Conservation (phyloP, 768 basidiomycete genomes). For the Hygrocybe punicea region DNA sequence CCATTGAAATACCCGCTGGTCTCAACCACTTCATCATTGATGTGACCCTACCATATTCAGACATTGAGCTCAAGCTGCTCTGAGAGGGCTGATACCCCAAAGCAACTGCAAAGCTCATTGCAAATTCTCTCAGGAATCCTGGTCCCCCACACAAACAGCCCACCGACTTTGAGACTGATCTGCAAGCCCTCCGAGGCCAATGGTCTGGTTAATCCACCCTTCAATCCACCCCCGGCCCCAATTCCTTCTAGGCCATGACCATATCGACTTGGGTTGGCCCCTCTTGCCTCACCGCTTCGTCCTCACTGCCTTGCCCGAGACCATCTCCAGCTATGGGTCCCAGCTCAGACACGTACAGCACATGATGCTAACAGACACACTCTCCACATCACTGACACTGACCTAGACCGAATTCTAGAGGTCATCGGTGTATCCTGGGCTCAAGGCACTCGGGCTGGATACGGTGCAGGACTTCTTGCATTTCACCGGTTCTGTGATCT, state of each 20-base stretch:
- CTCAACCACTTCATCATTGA: conserved; percentile 26
- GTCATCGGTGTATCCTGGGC: conserved; percentile 30
- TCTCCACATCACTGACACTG: conserved; percentile 22
- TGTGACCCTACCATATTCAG: conserved; percentile 8
- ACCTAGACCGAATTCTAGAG: conserved; percentile 21
- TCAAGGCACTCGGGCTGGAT: conserved; percentile 30
- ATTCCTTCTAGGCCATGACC: neutral
- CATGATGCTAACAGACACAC: neutral
- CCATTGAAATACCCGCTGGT: conserved; percentile 25
- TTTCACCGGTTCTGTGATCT: conserved; percentile 43
- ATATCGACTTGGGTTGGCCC: conserved; percentile 13
- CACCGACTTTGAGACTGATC: neutral
- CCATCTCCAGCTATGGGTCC: conserved; percentile 25
- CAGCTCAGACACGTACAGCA: neutral
- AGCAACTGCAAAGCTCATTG: neutral
- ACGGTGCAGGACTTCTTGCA: conserved; percentile 36
- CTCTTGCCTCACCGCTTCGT: conserved; percentile 13
- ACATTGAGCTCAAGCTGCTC: neutral
- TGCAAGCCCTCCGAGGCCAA: neutral
- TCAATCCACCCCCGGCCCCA: neutral
- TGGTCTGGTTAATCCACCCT: neutral
- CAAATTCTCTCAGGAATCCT: neutral
- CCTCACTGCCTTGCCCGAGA: conserved; percentile 30
- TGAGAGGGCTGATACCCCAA: neutral
- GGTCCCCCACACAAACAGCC: neutral